Conservation (phyloP, 2,329 filamentous ascomycete species). For the Colletotrichum orchidophilum region DNA sequence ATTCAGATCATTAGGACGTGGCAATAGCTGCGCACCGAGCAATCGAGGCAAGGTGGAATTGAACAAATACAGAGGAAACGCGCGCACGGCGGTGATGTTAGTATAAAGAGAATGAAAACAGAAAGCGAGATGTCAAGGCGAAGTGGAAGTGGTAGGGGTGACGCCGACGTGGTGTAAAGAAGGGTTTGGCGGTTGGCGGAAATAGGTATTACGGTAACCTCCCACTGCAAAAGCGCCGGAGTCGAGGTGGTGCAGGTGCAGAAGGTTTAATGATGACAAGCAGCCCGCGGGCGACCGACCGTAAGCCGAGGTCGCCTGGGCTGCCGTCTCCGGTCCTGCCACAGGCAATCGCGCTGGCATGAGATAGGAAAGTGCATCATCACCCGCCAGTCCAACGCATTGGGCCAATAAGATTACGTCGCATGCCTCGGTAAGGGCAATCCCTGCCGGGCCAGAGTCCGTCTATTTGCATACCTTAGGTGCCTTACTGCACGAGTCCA, state of each 20-base stretch:
- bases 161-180: neutral
- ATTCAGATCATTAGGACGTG: neutral
- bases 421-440: slow-evolving; percentile 16
- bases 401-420: slow-evolving; percentile 28
- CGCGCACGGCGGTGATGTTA: neutral
- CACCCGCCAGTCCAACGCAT: neutral
- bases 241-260: neutral
- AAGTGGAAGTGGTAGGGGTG: neutral
- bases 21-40: neutral
- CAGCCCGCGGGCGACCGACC: neutral
- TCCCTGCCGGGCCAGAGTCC: neutral
- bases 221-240: neutral
- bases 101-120: neutral
- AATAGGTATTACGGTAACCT: neutral
- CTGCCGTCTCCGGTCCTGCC: neutral
- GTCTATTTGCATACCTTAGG: neutral
- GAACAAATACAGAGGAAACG: neutral
- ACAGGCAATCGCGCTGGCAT: slow-evolving; percentile 11
- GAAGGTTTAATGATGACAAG: neutral
- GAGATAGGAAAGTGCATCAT: slow-evolving; percentile 15
- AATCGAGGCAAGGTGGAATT: neutral
- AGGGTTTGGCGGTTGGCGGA: neutral
- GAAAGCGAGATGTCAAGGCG: neutral
- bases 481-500: neutral
- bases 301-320: slow-evolving; percentile 24